These are phyloP conservation scores for Fonsecaea pugnacius DNA, from an alignment of 2,329 filamentous ascomycete species.

Conservation along the genomic window DNA sequence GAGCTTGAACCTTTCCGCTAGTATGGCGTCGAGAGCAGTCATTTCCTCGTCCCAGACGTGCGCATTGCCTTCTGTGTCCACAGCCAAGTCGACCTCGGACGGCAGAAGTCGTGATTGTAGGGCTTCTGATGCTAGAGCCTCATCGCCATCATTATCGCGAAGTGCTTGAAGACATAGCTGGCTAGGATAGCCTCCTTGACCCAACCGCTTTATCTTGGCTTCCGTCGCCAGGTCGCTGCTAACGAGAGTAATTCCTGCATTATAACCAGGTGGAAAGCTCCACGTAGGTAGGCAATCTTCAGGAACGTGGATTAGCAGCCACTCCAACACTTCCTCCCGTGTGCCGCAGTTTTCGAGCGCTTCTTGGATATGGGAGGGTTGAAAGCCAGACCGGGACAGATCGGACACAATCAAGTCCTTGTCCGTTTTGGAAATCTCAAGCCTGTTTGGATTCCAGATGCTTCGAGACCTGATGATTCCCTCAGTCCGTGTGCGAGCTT, in stretches of 20 bases:
- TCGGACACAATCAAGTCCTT: conserved; percentile 70
- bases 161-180: conserved; percentile 82
- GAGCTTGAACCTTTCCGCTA: conserved; percentile 71
- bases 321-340: conserved; percentile 88
- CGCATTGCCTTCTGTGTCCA: conserved; percentile 40
- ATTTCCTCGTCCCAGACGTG: conserved; percentile 84
- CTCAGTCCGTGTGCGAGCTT: conserved; percentile 78
- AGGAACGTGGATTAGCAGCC: conserved; percentile 94
- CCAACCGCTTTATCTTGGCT: conserved; percentile 77
- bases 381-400: conserved; percentile 78
- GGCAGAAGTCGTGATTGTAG: conserved; percentile 69
- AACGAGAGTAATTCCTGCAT: conserved; percentile 84
- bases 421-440: conserved; percentile 65
- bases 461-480: conserved; percentile 75
- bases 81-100: conserved; percentile 22
- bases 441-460: conserved; percentile 82
- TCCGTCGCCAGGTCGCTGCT: conserved; percentile 81
- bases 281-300: conserved; percentile 94
- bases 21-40: conserved; percentile 81
- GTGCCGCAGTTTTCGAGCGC: conserved; percentile 87
- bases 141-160: conserved; percentile 71
- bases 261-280: conserved; percentile 89
- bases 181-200: conserved; percentile 79
- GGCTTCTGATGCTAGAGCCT: conserved; percentile 75
- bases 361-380: conserved; percentile 86